A percentile compares a stretch with the other conserved stretches of the same genome.
Conservation (phyloP, 148 eudicot genomes). For the Heliamphora exappendiculata region DNA sequence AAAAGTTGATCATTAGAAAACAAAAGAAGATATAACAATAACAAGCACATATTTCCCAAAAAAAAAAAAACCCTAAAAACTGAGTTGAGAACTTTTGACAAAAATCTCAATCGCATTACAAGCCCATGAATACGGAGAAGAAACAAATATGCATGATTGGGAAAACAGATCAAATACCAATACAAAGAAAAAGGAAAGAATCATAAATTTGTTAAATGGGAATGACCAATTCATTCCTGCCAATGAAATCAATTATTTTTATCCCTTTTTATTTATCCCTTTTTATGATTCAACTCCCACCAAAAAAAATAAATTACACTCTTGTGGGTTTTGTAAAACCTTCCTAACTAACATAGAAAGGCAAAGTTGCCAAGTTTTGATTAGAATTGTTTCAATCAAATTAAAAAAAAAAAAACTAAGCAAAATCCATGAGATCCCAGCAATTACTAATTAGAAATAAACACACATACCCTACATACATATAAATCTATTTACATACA, state of each 20-base stretch:
- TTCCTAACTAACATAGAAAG: not conserved
- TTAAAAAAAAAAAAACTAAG: not conserved
- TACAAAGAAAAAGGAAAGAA: no score
- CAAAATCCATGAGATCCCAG: not conserved
- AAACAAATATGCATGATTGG: not conserved
- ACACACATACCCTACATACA: not conserved
- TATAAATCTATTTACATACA: not conserved
- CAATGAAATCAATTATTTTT: not conserved
- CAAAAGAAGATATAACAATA: no score
- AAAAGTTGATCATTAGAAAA: no score
- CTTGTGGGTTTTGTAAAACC: not conserved
- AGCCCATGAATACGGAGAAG: not conserved
- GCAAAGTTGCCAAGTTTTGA: not conserved
- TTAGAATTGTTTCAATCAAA: not conserved
- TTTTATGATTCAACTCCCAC: not conserved
- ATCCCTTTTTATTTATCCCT: not conserved
- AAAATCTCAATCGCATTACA: not conserved
- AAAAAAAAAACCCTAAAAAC: no score
- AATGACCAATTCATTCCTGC: not conserved
- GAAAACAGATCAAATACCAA: no score
- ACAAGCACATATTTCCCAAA: no score
- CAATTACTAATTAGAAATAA: no score
- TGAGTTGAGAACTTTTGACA: no score
- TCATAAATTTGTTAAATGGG: not conserved
- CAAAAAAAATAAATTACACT: not conserved